Evolutionary conservation across 192 early-diverging fungal genomes (phyloP).

Genomic region (Umbelopsis ramanniana): DNA sequence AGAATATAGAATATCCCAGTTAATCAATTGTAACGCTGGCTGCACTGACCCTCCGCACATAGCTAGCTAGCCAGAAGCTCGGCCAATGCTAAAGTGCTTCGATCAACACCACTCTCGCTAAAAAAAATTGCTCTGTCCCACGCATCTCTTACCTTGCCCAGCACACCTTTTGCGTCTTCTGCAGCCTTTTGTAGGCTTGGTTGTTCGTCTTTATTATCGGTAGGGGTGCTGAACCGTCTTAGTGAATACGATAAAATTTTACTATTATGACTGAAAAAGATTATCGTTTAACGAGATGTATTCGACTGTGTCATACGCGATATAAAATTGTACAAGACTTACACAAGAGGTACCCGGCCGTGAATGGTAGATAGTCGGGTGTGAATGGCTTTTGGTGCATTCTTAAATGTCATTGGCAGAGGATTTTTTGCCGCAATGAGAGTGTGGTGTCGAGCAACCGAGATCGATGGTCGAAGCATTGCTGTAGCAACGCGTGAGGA

Average conservation of each 20-base stretch:
- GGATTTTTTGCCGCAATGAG: not conserved
- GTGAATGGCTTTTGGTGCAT: constrained; percentile 4
- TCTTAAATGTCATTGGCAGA: not conserved
- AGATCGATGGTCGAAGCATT: constrained; percentile 7
- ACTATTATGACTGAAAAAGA: not conserved
- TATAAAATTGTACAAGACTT: not conserved
- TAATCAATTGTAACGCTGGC: too few species aligned
- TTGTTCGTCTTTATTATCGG: not conserved
- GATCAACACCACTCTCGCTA: not conserved
- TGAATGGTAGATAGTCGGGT: not conserved
- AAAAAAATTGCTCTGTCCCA: not conserved
- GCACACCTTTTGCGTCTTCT: constrained; percentile 12
- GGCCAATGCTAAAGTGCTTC: not conserved
- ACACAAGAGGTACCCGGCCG: not conserved
- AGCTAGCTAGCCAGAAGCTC: too few species aligned
- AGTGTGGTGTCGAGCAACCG: constrained; percentile 18
- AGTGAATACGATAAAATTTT: not conserved
- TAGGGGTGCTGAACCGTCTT: not conserved
- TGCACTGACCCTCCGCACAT: too few species aligned
- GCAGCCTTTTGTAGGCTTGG: not conserved
- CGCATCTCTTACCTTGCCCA: constrained; percentile 23
- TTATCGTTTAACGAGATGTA: not conserved
- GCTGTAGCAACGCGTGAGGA: not conserved
- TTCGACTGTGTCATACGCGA: too few species aligned
- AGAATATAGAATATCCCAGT: not conserved